Evolutionary conservation across 2,329 filamentous ascomycete species (phyloP), one percentile per base, ranked within the genome.

Genomic region (Fusarium setosum): DNA sequence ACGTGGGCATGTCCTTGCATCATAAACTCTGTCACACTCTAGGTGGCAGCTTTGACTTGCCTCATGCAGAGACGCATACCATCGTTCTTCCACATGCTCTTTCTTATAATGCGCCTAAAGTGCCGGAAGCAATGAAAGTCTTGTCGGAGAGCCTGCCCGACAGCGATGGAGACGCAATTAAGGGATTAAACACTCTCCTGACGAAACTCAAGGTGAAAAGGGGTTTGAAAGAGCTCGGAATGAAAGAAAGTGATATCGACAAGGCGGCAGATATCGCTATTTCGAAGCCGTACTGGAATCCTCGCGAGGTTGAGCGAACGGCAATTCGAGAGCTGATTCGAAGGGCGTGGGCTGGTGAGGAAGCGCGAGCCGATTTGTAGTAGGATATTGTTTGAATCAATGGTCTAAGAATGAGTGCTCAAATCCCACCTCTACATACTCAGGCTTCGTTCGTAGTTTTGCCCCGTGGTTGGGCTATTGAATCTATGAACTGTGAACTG

Each of bases 11-110:
- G 86, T 83, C 86, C 3, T 81, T 91, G 13, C 89, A 91, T 71
- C 88, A 91, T 75, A 91, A 91, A 72, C 82, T 91, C 3, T 90
- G 88, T 76, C 88, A 91, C 71, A 86, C 85, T 0, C 79, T 90
- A 2, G 88, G 88, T 21, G 89, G 88, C 8, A 85, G 81, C 67
- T 89, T 90, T 74, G 83, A 86, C 61, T 80, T 91, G 7, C 87
- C 88, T 0, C 88, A 91, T 61, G 86, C 88, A 2, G 87, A 90
- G 72, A 90, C 88, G 0, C 89, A 91, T 68, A 87, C 87, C 1
- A 84, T 87, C 29, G 82, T 90, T 2, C 77, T 90, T 8, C 87
- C 88, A 1, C 88, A 90, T 68, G 85, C 86, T 0, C 75, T 90
- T 4, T 84, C 87, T 4, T 91, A 90, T 72, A 90, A 90, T 63